Base-by-base conservation (phyloP, 2,329 filamentous ascomycete genomes). In the Graphilbum ipis-grandicollis region DNA sequence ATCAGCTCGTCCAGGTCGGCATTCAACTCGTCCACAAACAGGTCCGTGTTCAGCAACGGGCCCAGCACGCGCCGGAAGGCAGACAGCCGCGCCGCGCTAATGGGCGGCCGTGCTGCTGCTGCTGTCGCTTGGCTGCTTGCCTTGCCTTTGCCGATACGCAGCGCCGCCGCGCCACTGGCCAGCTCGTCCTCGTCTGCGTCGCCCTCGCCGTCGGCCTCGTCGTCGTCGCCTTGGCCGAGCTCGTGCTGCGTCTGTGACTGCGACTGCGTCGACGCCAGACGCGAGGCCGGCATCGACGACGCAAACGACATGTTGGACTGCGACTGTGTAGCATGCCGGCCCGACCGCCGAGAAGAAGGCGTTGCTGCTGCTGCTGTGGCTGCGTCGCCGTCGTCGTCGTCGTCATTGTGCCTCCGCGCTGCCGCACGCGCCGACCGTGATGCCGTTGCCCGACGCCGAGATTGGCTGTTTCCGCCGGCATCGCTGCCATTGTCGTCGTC, bases 1-100 rank as follows among this genome's bases (percentile, higher is more conserved):
- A 94, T 66, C 23, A 98, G 66, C 19, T 71, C 71, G 43, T 75
- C 71, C 2, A 94, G 68, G 42, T 78, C 68, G 13, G 85, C 84
- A 15, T 77, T 74, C 49, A 96, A 90, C 42, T 92, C 82, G 23
- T 77, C 73, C 52, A 98, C 98, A 52, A 98, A 98, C n/a, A 98
- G 56, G 12, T 72, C 66, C 4, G 33, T 28, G 48, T 79, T 78
- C 50, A 93, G 77, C 37, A 98, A 65, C 48, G 83, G 79, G 19
- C 90, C 90, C 3, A 98, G 65, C 2, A 80, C 72, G 10, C 72
- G 71, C 38, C 83, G 75, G 75, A 98, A 98, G 2, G 73, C 59
- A 6, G 69, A 62, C 19, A 93, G 59, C 30, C 90, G 71, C 30
- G 66, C 64, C 0, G 69, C 48, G 2, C 68, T 62, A 50, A 85